A percentile compares a stretch with the other conserved stretches of the same genome.
phyloP scores from a whole-genome alignment of 2,329 filamentous ascomycete species.

The Fusarium vanettenii region DNA sequence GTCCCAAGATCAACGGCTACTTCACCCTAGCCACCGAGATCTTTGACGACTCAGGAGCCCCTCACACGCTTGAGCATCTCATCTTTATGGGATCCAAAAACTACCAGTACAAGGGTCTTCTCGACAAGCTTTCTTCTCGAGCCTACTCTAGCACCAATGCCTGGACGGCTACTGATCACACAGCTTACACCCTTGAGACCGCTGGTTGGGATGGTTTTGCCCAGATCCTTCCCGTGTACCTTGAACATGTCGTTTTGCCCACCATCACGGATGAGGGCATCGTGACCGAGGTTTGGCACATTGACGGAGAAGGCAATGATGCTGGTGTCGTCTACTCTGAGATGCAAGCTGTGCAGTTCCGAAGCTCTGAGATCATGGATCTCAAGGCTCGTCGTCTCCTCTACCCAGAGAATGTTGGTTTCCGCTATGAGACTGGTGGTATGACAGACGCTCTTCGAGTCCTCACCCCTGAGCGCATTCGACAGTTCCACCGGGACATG shows the following conservation, averaged over 20 bases:
- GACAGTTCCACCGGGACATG: slow-evolving; percentile 96
- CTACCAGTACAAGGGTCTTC: slow-evolving; percentile 93
- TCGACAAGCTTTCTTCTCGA: slow-evolving; percentile 93
- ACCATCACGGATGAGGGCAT: slow-evolving; percentile 93
- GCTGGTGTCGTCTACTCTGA: slow-evolving; percentile 98
- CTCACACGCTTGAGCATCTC: slow-evolving; percentile 85
- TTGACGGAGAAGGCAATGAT: slow-evolving; percentile 93
- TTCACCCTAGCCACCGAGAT: slow-evolving; percentile 98
- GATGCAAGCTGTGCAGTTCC: slow-evolving; percentile 96
- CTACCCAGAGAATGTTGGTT: slow-evolving; percentile 91
- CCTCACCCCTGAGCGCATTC: slow-evolving; percentile 88
- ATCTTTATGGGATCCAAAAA: slow-evolving; percentile 92
- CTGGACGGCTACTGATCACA: slow-evolving; percentile 97
- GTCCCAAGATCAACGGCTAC: slow-evolving; percentile 95
- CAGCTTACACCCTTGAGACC: slow-evolving; percentile 93
- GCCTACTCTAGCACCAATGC: slow-evolving; percentile 96
- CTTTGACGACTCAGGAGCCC: slow-evolving; percentile 94
- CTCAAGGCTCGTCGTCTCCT: slow-evolving; percentile 81
- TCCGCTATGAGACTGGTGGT: slow-evolving; percentile 97
- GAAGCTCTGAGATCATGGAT: slow-evolving; percentile 87
- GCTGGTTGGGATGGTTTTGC: slow-evolving; percentile 98
- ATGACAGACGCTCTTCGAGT: slow-evolving; percentile 93
- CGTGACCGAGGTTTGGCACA: slow-evolving; percentile 95
- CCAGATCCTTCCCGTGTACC: slow-evolving; percentile 92
- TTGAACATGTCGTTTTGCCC: slow-evolving; percentile 92